Evolutionary conservation across 2,329 filamentous ascomycete genomes (phyloP).

Genomic region (Thielaviopsis musarum): DNA sequence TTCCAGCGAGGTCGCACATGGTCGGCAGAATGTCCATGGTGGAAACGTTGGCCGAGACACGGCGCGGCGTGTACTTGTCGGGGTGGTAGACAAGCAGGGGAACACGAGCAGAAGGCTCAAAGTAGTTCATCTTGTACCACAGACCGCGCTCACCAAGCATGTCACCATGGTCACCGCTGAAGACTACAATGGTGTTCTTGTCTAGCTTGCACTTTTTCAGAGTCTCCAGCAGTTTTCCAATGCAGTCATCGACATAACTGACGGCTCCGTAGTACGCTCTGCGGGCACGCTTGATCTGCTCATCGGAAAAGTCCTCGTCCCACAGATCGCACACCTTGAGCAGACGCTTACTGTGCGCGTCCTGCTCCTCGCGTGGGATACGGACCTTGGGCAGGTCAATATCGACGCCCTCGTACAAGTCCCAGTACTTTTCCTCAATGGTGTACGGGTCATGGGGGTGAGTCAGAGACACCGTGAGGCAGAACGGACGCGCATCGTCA

Average conservation of each 20-base stretch:
- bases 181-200: conserved; percentile 79
- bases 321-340: conserved; percentile 76
- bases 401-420: conserved; percentile 75
- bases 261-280: conserved; percentile 86
- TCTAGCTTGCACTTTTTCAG: conserved; percentile 65
- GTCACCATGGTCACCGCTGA: conserved; percentile 86
- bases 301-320: conserved; percentile 67
- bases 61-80: conserved; percentile 54
- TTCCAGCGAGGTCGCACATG: conserved; percentile 65
- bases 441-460: conserved; percentile 93
- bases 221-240: conserved; percentile 64
- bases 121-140: conserved; percentile 98
- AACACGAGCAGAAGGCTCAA: conserved; percentile 77
- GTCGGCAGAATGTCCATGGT: conserved; percentile 84
- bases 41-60: conserved; percentile 69
- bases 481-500: conserved; percentile 58
- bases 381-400: conserved; percentile 66
- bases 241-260: conserved; percentile 85
- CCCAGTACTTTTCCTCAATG: conserved; percentile 88
- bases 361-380: conserved; percentile 66
- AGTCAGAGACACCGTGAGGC: conserved; percentile 77
- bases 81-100: conserved; percentile 76
- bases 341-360: conserved; percentile 73
- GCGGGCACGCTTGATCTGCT: conserved; percentile 71
- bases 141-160: conserved; percentile 87